phyloP scores from a whole-genome alignment of 192 early-diverging fungal species.

The Linnemannia elongata region DNA sequence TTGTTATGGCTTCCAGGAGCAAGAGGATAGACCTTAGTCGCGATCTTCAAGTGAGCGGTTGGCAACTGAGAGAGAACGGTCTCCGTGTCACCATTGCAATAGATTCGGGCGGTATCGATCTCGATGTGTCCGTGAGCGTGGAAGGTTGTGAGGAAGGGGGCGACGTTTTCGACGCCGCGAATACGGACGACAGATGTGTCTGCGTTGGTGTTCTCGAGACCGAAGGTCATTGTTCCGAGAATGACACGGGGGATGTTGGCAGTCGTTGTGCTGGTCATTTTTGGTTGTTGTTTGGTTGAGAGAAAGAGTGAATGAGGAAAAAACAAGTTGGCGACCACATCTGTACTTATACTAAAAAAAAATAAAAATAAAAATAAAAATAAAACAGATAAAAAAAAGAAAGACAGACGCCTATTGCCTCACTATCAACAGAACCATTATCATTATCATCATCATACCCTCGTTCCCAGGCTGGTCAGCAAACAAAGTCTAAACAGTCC shows the following conservation, averaged over 20 bases:
- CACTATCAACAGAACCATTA: background rate
- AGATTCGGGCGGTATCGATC: constrained; percentile 58
- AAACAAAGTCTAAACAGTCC: too few relatives aligned
- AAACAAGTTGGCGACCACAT: background rate
- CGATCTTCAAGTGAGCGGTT: background rate
- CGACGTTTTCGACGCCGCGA: constrained; percentile 15
- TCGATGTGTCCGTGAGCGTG: constrained; percentile 15
- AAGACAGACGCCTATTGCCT: too few relatives aligned
- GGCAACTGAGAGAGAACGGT: constrained; percentile 5
- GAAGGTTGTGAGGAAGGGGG: constrained; percentile 18
- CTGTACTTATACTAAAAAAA: background rate
- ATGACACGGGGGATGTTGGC: constrained; percentile 1
- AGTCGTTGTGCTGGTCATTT: background rate
- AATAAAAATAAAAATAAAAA: background rate
- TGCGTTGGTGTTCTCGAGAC: background rate
- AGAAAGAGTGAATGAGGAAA: background rate
- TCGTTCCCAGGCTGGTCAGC: too few relatives aligned
- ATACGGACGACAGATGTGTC: constrained; percentile 2
- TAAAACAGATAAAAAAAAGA: too few relatives aligned
- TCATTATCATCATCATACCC: background rate
- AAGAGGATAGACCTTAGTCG: constrained; percentile 10
- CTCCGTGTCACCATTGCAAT: constrained; percentile 67
- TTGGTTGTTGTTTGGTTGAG: background rate
- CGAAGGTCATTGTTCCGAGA: constrained; percentile 35
- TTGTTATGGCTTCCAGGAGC: constrained; percentile 52